phyloP scores from a whole-genome alignment of 352 stramenopile species.

The Phytophthora boehmeriae region DNA sequence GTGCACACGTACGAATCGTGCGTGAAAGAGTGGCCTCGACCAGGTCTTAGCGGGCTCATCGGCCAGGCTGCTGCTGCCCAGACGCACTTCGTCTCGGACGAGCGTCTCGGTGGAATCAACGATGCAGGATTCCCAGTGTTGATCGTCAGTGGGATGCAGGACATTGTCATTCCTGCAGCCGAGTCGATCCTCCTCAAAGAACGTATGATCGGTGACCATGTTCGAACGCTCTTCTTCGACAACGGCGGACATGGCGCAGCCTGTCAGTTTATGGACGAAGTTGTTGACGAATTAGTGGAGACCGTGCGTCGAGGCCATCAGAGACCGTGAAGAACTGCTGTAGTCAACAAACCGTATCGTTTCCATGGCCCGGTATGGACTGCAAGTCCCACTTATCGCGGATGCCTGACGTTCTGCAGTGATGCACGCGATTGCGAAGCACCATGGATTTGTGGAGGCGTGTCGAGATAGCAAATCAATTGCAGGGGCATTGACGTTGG shows the following conservation, averaged over 20 bases:
- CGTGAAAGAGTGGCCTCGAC: slow-evolving; percentile 28
- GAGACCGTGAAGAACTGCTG: background rate
- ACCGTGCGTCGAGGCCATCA: slow-evolving; percentile 30
- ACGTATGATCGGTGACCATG: slow-evolving; percentile 43
- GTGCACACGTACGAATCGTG: slow-evolving; percentile 31
- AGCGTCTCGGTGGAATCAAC: slow-evolving; percentile 47
- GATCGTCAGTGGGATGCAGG: slow-evolving; percentile 50
- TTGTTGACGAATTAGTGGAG: slow-evolving; percentile 33
- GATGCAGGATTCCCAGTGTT: slow-evolving; percentile 51
- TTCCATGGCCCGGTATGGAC: background rate
- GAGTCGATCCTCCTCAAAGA: slow-evolving; percentile 46
- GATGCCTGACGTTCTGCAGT: slow-evolving; percentile 8
- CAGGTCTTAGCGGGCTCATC: slow-evolving; percentile 33
- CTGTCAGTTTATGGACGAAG: slow-evolving; percentile 55
- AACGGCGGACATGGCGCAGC: slow-evolving; percentile 51
- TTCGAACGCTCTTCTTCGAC: slow-evolving; percentile 53
- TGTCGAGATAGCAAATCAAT: background rate
- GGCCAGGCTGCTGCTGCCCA: slow-evolving; percentile 41
- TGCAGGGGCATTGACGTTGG: too few relatives aligned
- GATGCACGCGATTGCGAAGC: too few relatives aligned
- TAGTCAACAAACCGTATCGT: too few relatives aligned
- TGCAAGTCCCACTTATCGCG: slow-evolving; percentile 12
- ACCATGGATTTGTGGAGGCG: background rate
- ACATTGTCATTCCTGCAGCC: slow-evolving; percentile 49
- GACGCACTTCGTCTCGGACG: slow-evolving; percentile 58